Percentiles rank a stretch among this genome's conserved stretches.
Conservation (phyloP, 1,139 yeast species). For the Hansenula anomala region DNA sequence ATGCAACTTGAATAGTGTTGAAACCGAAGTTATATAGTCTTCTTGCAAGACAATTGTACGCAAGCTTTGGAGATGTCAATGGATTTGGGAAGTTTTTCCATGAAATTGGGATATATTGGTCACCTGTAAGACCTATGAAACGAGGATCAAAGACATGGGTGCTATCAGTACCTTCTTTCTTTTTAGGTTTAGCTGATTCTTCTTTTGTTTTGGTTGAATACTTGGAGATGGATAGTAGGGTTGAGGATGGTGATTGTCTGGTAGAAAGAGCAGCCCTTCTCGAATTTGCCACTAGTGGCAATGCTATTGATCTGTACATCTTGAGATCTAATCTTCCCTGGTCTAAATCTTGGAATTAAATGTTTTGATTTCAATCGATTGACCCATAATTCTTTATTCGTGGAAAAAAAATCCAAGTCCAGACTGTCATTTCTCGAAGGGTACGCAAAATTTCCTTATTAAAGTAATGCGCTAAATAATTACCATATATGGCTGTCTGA, state of each 20-base stretch:
- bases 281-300: not conserved
- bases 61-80: constrained; percentile 35
- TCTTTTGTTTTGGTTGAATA: not conserved
- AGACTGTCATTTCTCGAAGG: not conserved
- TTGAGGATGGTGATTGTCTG: too few species aligned
- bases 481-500: not conserved
- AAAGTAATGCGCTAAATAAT: too few species aligned
- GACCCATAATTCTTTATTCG: too few species aligned
- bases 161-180: constrained; percentile 6
- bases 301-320: not conserved
- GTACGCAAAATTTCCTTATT: not conserved
- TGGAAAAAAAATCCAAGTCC: not conserved
- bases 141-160: constrained; percentile 31
- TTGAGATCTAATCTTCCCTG: too few species aligned
- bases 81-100: constrained; percentile 39
- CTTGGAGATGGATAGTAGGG: not conserved
- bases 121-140: constrained; percentile 41
- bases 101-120: constrained; percentile 46
- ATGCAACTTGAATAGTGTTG: constrained; percentile 60
- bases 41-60: constrained; percentile 38
- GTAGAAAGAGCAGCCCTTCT: not conserved
- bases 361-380: too few species aligned
- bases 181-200: not conserved
- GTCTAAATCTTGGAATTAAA: too few species aligned
- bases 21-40: constrained; percentile 51